Conservation (phyloP, 1,284 basidiomycete species). For the Trametes polyzona region DNA sequence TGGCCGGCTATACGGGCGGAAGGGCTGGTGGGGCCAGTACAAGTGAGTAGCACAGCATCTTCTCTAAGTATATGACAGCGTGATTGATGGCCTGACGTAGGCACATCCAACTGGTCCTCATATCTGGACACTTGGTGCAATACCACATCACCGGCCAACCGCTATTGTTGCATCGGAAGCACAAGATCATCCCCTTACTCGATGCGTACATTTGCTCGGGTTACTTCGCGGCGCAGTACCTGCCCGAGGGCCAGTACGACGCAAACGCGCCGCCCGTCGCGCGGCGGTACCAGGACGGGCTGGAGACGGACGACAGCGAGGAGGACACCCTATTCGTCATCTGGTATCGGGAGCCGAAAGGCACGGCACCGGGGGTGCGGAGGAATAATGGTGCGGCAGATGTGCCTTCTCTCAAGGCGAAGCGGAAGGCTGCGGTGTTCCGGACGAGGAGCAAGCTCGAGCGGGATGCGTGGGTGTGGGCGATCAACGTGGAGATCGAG, state of each 20-base stretch:
- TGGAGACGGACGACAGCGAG: constrained; percentile 77
- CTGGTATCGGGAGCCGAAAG: constrained; percentile 55
- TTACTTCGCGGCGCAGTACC: constrained; percentile 68
- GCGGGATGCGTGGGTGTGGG: constrained; percentile 88
- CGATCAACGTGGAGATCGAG: constrained; percentile 83
- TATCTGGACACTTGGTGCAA: constrained; percentile 65
- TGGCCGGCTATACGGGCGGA: constrained; percentile 72
- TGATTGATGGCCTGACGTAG: constrained; percentile 39
- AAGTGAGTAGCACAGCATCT: constrained; percentile 48
- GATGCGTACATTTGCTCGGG: constrained; percentile 83
- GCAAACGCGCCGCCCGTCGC: constrained; percentile 55
- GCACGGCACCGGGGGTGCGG: constrained; percentile 11
- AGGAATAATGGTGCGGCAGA: constrained; percentile 18
- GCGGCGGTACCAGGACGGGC: constrained; percentile 77
- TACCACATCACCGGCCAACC: constrained; percentile 60
- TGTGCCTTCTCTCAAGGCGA: constrained; percentile 61
- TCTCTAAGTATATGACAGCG: not conserved
- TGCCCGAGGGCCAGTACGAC: constrained; percentile 63
- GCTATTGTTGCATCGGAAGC: constrained; percentile 54
- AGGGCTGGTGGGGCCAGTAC: constrained; percentile 70
- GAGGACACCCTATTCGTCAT: constrained; percentile 79
- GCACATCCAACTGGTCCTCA: constrained; percentile 68
- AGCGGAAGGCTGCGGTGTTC: constrained; percentile 68
- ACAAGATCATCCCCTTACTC: constrained; percentile 57
- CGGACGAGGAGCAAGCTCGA: constrained; percentile 80